Conservation (phyloP, 495 filamentous ascomycete species). For the Aspergillus coremiiformis region DNA sequence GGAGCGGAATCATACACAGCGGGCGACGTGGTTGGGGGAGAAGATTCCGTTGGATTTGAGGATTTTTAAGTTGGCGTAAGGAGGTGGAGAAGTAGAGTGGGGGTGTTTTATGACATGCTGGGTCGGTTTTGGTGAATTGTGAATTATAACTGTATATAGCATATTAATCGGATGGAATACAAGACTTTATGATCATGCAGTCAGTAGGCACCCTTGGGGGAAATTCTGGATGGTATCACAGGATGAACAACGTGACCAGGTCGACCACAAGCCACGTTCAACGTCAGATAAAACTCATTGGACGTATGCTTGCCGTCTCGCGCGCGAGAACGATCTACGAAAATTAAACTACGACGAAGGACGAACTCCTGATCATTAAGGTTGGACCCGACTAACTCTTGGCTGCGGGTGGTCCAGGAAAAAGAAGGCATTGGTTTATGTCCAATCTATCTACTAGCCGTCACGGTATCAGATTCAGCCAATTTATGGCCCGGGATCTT, state of each 20-base stretch:
- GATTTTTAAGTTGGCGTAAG: slow-evolving; percentile 46
- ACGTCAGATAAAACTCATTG: not conserved
- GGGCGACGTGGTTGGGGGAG: slow-evolving; percentile 82
- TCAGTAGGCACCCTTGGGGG: not conserved
- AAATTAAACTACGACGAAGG: not conserved
- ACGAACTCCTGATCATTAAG: not conserved
- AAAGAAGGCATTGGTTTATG: not conserved
- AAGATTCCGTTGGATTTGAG: slow-evolving; percentile 59
- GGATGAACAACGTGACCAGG: not conserved
- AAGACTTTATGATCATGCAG: not conserved
- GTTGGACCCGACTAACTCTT: not conserved
- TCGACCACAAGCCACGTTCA: slow-evolving; percentile 3
- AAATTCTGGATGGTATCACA: not conserved
- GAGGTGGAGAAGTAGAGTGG: slow-evolving; percentile 18
- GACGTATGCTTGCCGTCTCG: not conserved
- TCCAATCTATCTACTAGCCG: not conserved
- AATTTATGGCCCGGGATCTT: not conserved
- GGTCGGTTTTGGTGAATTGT: too few species aligned
- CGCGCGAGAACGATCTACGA: not conserved
- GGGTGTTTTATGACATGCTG: not conserved
- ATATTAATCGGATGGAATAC: not conserved
- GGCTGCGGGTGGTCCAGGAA: not conserved
- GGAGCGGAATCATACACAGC: slow-evolving; percentile 62
- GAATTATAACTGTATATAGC: too few species aligned
- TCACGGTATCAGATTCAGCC: not conserved